These are phyloP conservation scores for Chlamydomonas schloesseri DNA, from an alignment of 139 green algal species.

Conservation along the genomic window DNA sequence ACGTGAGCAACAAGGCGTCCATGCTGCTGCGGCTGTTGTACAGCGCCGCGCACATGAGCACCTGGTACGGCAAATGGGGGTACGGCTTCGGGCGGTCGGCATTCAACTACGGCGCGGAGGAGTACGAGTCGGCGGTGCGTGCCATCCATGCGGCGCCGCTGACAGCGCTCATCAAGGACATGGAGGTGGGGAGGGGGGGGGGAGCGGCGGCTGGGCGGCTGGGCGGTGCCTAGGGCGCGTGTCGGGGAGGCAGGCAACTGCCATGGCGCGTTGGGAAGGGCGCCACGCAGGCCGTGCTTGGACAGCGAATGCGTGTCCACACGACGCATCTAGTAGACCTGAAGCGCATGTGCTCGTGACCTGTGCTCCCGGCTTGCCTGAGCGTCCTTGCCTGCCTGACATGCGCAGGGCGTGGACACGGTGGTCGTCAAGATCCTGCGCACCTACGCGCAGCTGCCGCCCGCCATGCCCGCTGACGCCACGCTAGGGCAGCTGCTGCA, in stretches of 20 bases:
- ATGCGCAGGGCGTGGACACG: constrained; percentile 10
- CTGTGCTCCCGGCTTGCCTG: no score
- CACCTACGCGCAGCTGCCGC: constrained; percentile 25
- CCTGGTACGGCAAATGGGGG: constrained; percentile 95
- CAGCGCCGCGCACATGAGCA: constrained; percentile 72
- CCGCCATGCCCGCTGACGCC: background rate
- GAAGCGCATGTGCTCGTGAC: no score
- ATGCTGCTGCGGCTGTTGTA: constrained; percentile 96
- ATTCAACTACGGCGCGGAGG: constrained; percentile 79
- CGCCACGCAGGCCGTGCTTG: no score
- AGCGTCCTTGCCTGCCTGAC: no score
- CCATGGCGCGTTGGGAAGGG: no score
- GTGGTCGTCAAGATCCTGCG: constrained; percentile 30
- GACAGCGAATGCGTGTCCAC: no score
- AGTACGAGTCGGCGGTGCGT: constrained; percentile 73
- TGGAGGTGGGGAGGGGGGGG: constrained; percentile 46
- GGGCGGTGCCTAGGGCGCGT: no score
- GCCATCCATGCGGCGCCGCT: constrained; percentile 60
- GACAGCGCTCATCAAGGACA: constrained; percentile 66
- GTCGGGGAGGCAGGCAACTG: no score
- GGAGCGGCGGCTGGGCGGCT: background rate
- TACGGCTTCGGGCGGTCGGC: constrained; percentile 92
- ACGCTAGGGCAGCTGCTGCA: constrained; percentile 76
- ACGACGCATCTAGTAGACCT: no score
- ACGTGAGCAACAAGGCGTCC: constrained; percentile 92